Base-by-base conservation (phyloP, 2,329 filamentous ascomycete species). In the Cladophialophora chaetospira region DNA sequence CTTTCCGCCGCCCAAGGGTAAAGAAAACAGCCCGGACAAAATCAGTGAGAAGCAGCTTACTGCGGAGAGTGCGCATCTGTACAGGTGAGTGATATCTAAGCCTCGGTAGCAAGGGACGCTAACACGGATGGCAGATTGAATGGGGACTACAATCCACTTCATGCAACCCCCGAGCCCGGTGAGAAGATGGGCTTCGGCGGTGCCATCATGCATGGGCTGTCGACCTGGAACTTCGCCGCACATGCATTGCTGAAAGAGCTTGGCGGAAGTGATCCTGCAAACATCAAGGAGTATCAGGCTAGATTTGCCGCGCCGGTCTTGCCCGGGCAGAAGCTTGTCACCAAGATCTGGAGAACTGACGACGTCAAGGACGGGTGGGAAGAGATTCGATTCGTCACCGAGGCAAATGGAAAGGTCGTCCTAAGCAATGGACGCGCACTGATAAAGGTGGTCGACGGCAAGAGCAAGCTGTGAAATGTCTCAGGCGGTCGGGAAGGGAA, bases 131-230 rank as follows among this genome's bases (percentile, higher is more conserved):
- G 46, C 62, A 83, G 90, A 62, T 82, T 96, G 48, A 96, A 96
- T 67, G 91, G 91, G 64, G 92, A 96, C 77, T 96, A 96, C 76
- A 96, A 96, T 77, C 92, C 91, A 25, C 85, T 96, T 31, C 91
- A 96, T 71, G 91, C 90, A 5, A 89, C 88, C 15, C 91, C 91
- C 10, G 89, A 91, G 74, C 89, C 91, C 0, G 91, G 91, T 59
- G 76, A 83, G 73, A 88, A 91, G 76, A 96, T 96, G 89, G 91
- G 92, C 58, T 96, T 96, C 66, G 89, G 90, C 25, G 91, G 91
- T 29, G 79, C 85, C 65, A 96, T 96, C 72, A 88, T 96, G 71
- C 91, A 96, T 75, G 92, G 92, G 17, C 79, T 96, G 43, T 96
- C 87, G 77, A 89, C 85, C 66, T 96, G 89, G 87, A 96, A 96